Conservation (phyloP, 2,329 filamentous ascomycete species). For the Trichophyton simii region DNA sequence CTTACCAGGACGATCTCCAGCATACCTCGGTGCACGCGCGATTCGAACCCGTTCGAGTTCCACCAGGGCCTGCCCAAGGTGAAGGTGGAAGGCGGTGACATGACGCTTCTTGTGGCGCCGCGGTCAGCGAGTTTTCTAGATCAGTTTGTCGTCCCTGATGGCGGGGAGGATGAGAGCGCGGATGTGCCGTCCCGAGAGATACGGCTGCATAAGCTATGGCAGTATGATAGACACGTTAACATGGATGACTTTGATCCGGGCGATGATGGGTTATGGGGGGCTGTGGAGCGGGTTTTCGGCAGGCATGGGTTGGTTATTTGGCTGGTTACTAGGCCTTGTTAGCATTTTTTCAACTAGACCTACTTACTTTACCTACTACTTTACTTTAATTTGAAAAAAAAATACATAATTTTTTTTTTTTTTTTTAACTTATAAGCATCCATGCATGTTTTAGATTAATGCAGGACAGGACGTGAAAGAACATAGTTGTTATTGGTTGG, state of each 20-base stretch:
- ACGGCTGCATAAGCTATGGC: slow-evolving; percentile 31
- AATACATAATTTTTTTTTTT: too few species aligned
- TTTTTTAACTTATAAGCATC: too few species aligned
- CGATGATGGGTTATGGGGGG: slow-evolving; percentile 35
- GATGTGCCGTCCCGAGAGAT: neutral
- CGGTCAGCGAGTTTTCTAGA: slow-evolving; percentile 34
- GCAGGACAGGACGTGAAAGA: too few species aligned
- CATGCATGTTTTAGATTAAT: too few species aligned
- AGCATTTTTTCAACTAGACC: too few species aligned
- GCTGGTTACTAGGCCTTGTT: slow-evolving; percentile 23
- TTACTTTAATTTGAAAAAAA: neutral
- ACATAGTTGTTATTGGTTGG: too few species aligned
- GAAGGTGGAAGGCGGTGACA: slow-evolving; percentile 5
- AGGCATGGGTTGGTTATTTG: slow-evolving; percentile 39
- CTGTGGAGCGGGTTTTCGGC: slow-evolving; percentile 35
- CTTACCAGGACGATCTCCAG: slow-evolving; percentile 22
- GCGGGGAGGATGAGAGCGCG: neutral
- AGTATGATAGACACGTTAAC: slow-evolving; percentile 36
- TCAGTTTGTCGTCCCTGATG: slow-evolving; percentile 18
- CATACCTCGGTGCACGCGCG: slow-evolving; percentile 21
- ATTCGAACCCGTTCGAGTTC: slow-evolving; percentile 5
- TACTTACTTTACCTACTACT: too few species aligned
- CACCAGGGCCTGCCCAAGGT: slow-evolving; percentile 8
- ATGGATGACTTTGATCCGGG: slow-evolving; percentile 42
- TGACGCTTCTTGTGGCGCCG: slow-evolving; percentile 35